phyloP scores from a whole-genome alignment of 179 eudicot species.

The Silene coronaria region DNA sequence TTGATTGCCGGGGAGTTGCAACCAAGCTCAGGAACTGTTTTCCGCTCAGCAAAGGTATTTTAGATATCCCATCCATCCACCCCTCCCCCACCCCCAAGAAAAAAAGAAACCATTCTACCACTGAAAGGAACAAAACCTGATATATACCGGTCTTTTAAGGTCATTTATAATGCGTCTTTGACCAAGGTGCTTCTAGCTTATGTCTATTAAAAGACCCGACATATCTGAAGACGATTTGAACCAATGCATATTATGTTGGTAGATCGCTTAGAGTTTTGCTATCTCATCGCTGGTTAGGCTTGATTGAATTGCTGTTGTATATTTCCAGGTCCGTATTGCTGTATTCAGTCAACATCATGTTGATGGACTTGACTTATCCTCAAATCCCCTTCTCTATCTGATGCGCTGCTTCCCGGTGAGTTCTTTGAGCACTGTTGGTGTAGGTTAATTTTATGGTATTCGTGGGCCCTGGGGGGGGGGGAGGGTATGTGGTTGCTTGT shows the following conservation, averaged over 20 bases:
- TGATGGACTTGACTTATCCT: slow-evolving; percentile 89
- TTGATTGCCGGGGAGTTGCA: slow-evolving; percentile 92
- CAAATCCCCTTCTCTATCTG: slow-evolving; percentile 96
- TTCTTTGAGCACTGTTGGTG: slow-evolving; percentile 10
- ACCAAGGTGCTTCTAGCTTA: not conserved
- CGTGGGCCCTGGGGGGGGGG: not conserved
- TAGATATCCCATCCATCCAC: not conserved
- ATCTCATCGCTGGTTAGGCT: not conserved
- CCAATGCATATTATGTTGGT: not conserved
- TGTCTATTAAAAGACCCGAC: not conserved
- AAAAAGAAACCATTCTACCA: not conserved
- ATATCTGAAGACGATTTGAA: not conserved
- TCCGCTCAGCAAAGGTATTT: slow-evolving; percentile 88
- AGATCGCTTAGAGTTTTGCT: not conserved
- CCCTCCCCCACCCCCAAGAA: not conserved
- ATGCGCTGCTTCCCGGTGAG: slow-evolving; percentile 97
- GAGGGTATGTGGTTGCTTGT: not conserved
- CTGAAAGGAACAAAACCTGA: not conserved
- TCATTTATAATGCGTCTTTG: not conserved
- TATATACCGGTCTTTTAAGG: not conserved
- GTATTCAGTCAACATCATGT: slow-evolving; percentile 97
- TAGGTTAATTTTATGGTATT: not conserved
- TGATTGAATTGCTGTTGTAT: slow-evolving; percentile 20
- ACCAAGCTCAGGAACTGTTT: slow-evolving; percentile 96
- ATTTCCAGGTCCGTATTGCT: slow-evolving; percentile 88